Evolutionary conservation across 2,329 filamentous ascomycete species (phyloP), one percentile per base, ranked within the genome.

Genomic region (Pyrenophora seminiperda): DNA sequence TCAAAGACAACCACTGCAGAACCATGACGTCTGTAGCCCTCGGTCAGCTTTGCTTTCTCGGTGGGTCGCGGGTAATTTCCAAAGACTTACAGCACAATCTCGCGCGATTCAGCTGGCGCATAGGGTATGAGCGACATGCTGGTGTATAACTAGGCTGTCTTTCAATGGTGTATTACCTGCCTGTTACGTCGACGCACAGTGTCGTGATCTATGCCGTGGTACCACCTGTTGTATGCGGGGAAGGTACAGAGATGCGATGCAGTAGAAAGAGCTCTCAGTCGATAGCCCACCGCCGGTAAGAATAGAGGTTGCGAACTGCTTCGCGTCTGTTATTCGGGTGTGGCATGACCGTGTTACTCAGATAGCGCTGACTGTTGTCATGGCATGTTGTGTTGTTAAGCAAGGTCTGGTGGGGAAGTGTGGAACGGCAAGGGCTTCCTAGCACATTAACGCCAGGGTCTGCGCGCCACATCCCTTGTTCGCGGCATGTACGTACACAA

Each of bases 1-100:
- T 99, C 93, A 67, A 90, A 92, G 30, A 97, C 86, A 36, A 99
- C 94, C 49, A 99, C 86, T 17, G 92, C 88, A 76, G 96, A 91
- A 68, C 90, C 89, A 73, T 97, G 91, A 55, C 93, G 94, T 43
- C 94, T 97, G 65, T 30, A 47, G 11, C 3, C 32, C 47, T 17
- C 4, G 11, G 48, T 71, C 38, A 70, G 60, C 41, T 15, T 36
- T 31, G 3, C 18, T 11, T 20, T 11, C 7, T 30, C 18, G 34
- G 20, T 10, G 22, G n/a, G 11, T 22, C 7, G 13, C 29, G 17
- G 7, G 41, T 17, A 11, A 43, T 27, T 18, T 14, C 1, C 5
- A 29, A 9, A 13, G 33, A 81, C 88, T 66, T 81, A 92, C 89
- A 94, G 79, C 31, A 93, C 89, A 61, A 94, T 85, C 69, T 92